A percentile compares a stretch with the other conserved stretches of the same genome.
phyloP scores from a whole-genome alignment of 2,329 filamentous ascomycete genomes.

The Hymenoscyphus fructigenus region DNA sequence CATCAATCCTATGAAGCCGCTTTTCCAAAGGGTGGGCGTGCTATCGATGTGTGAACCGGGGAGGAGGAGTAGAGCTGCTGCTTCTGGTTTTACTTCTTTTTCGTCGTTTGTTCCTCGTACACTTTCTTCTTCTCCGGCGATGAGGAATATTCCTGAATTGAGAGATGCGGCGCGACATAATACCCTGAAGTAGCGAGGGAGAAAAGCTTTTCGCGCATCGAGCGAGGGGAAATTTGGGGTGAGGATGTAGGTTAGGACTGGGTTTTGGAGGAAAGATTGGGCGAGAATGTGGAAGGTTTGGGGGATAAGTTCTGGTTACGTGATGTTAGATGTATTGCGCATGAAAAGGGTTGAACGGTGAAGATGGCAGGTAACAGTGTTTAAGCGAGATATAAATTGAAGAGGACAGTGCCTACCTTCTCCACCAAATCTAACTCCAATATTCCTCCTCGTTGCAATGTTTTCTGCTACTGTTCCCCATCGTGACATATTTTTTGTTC shows the following conservation, averaged over 20 bases:
- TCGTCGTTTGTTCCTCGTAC: not conserved
- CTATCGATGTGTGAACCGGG: not conserved
- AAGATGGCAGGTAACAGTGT: not conserved
- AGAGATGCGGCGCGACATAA: not conserved
- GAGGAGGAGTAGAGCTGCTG: not conserved
- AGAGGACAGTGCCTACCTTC: not conserved
- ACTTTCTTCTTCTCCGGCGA: not conserved
- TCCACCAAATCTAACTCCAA: not conserved
- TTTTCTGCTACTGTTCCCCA: not conserved
- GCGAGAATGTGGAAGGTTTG: not conserved
- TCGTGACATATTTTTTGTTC: not conserved
- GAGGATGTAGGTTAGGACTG: slow-evolving; percentile 2
- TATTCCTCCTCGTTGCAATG: not conserved
- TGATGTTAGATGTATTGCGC: not conserved
- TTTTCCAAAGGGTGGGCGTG: not conserved
- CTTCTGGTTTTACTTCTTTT: not conserved
- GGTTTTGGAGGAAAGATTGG: not conserved
- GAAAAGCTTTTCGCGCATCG: not conserved
- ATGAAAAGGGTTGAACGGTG: not conserved
- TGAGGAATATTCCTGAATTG: not conserved
- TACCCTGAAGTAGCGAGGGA: not conserved
- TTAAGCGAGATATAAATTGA: not conserved
- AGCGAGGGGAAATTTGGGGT: not conserved
- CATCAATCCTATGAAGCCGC: not conserved
- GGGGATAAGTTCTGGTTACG: not conserved